These are phyloP conservation scores for Xylariaceae sp. DNA, from an alignment of 2,329 filamentous ascomycete species.

Conservation along the genomic window DNA sequence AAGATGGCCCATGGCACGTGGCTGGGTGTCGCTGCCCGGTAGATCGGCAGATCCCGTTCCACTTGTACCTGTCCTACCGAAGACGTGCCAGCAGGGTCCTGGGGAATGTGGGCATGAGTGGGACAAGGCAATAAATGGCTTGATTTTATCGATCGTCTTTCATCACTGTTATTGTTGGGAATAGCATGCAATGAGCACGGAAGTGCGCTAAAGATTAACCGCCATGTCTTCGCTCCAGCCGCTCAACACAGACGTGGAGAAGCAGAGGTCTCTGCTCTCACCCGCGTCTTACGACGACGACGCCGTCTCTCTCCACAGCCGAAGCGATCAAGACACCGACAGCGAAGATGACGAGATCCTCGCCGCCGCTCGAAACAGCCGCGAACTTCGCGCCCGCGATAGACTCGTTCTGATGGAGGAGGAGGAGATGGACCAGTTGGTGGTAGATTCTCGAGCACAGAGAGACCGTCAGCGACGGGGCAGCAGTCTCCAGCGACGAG, in stretches of 20 bases:
- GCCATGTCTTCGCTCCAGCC: constrained; percentile 29
- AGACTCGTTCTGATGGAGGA: constrained; percentile 71
- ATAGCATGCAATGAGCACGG: constrained; percentile 1
- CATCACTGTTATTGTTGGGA: too few relatives aligned
- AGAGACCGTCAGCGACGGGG: constrained; percentile 44
- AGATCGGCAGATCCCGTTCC: too few relatives aligned
- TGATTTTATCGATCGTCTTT: too few relatives aligned
- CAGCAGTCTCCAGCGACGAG: constrained; percentile 41
- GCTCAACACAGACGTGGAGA: constrained; percentile 29
- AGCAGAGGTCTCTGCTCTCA: constrained; percentile 53
- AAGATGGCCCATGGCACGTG: too few relatives aligned
- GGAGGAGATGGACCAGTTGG: constrained; percentile 64
- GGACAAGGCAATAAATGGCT: too few relatives aligned
- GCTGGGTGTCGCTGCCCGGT: too few relatives aligned
- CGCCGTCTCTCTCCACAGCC: constrained; percentile 62
- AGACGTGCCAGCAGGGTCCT: too few relatives aligned
- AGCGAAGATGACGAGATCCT: constrained; percentile 73
- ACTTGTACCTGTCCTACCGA: too few relatives aligned
- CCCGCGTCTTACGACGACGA: constrained; percentile 67
- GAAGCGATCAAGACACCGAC: constrained; percentile 71
- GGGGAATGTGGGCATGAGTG: too few relatives aligned
- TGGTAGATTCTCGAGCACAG: constrained; percentile 49
- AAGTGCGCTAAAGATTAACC: neutral
- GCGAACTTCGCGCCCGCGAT: constrained; percentile 68
- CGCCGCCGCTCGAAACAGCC: constrained; percentile 62